Base-by-base conservation (phyloP, 306 rosid species). In the Lotus japonicus region DNA sequence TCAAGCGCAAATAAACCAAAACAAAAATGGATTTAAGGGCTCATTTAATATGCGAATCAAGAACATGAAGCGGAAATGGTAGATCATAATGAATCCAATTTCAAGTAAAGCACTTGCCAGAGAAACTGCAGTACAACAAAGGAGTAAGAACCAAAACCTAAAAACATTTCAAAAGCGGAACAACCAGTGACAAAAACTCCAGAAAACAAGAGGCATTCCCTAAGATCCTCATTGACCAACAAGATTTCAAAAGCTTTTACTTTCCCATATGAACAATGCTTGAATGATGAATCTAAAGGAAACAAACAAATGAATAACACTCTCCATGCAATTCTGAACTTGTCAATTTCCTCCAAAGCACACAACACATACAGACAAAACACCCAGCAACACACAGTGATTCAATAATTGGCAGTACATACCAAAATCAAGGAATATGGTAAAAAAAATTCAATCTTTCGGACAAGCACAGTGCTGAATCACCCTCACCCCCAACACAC, bases 271-370 rank as follows among this genome's bases (percentile, higher is more conserved):
- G 3, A 13, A 18, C 31, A 71, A 39, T 55, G 15, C 73, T 56
- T 17, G 23, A n/a, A n/a, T n/a, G n/a, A n/a, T n/a, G n/a, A 70
- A 64, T 4, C 54, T 6, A 33, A 36, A 16, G 21, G 38, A 68
- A 62, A 55, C 68, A 68, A 62, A 55, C 68, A 35, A 70, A 31
- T 61, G n/a, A n/a, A n/a, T n/a, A n/a, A n/a, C n/a, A n/a, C n/a
- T n/a, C n/a, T n/a, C n/a, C n/a, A n/a, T n/a, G 35, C 19, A 72
- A 58, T 21, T 61, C 49, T 67, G 5, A 72, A 63, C 12, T 31
- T 35, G 10, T n/a, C 73, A 38, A 48, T 64, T 56, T 46, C 58
- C 16, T 13, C 21, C 50, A 61, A 71, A 71, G 3, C 26, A 28
- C 72, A 54, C 38, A 64, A 7, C 6, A 18, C 0, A n/a, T 23